phyloP scores from a whole-genome alignment of 2,329 filamentous ascomycete species.

The Trichoderma sp. region DNA sequence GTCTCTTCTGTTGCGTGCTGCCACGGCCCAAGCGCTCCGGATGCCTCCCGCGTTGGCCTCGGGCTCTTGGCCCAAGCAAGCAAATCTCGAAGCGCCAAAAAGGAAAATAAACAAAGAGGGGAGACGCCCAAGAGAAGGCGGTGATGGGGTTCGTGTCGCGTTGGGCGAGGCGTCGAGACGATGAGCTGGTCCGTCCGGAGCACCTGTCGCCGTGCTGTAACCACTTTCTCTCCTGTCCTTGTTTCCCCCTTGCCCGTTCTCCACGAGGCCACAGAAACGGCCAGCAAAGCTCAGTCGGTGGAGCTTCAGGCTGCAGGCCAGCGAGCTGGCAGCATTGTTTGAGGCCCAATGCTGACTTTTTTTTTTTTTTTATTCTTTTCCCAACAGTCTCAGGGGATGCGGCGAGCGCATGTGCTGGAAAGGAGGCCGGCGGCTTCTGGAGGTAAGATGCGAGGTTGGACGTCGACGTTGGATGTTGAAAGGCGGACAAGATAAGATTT shows the following conservation, averaged over 20 bases:
- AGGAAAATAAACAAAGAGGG: background rate
- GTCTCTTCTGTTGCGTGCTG: background rate
- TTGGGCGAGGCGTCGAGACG: background rate
- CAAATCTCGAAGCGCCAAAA: background rate
- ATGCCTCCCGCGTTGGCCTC: constrained; percentile 1
- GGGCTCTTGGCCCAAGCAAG: background rate
- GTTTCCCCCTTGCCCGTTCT: background rate
- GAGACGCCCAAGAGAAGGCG: background rate
- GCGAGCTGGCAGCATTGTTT: constrained; percentile 10
- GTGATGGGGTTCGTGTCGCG: constrained; percentile 2
- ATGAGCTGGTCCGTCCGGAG: background rate
- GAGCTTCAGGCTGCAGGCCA: constrained; percentile 16
- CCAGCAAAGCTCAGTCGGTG: constrained; percentile 15
- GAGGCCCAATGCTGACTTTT: constrained; percentile 18
- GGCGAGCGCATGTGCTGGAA: background rate
- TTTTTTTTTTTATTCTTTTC: too few species aligned
- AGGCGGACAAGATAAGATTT: background rate
- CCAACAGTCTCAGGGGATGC: background rate
- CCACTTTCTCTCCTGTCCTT: background rate
- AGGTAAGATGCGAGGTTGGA: constrained; percentile 14
- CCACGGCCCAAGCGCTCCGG: constrained; percentile 1
- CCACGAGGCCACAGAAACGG: constrained; percentile 15
- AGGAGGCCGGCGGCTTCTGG: constrained; percentile 6
- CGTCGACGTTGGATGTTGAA: background rate
- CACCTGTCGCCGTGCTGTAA: background rate